Base-by-base conservation (phyloP, 306 rosid genomes). In the Albizia julibrissin region DNA sequence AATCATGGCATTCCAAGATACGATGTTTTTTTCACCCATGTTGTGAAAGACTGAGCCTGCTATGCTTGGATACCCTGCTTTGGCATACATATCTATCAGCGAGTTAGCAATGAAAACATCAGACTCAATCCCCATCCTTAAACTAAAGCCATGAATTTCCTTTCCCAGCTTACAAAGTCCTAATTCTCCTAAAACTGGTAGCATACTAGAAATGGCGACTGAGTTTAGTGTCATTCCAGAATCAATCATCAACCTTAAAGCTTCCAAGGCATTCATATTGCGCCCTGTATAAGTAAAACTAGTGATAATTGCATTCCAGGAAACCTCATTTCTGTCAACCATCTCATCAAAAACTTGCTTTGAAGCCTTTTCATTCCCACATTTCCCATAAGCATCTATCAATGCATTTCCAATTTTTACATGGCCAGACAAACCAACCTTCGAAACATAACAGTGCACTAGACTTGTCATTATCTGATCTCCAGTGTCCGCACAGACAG, bases 1-100 rank as follows among this genome's bases (percentile, higher is more conserved):
- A 66, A 93, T 69, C 98, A 91, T 93, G 26, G 97, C 93, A 89
- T 93, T 95, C 98, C 97, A 94, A 22, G 98, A 91, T 74, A 93
- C 98, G 62, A 82, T 74, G 54, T 89, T 92, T 88, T 85, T 94
- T 50, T 79, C 86, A 62, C 74, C 87, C 88, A 88, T 89, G 58
- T 80, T 84, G 62, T 86, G 80, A 81, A 95, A 95, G 68, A 93
- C 86, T 73, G 72, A 29, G 19, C 91, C 86, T 4, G 98, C 97
- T 73, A 66, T 54, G 37, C 68, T 31, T 14, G 89, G 72, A 81
- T 26, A 50, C 74, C 98, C 98, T 46, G 95, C 89, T 79, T 95
- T 95, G 12, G 94, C 91, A 80, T 93, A 93, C 93, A 93, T 87
- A 80, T 93, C 97, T 66, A 95, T 93, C 65, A 93, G 83, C 10